These are phyloP conservation scores for Fusarium beomiforme DNA, from an alignment of 2,329 filamentous ascomycete species.

Conservation along the genomic window DNA sequence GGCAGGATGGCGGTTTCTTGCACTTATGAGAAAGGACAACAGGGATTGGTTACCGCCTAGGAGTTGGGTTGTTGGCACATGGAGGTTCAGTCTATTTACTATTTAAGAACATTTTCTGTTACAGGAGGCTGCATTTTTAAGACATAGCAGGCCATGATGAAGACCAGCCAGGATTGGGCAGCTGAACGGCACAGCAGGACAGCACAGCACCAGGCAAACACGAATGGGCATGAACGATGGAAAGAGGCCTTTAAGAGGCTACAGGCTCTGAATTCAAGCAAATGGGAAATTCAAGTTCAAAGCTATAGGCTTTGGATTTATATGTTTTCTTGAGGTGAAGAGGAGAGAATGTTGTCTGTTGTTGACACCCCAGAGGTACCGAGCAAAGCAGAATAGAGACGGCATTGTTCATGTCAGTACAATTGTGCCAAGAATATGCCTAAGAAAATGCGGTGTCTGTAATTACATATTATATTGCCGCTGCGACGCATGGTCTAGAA, in stretches of 20 bases:
- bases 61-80: constrained; percentile 14
- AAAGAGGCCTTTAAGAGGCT: neutral
- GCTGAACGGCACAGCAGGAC: too few relatives aligned
- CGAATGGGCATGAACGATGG: constrained; percentile 24
- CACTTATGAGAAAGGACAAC: constrained; percentile 10
- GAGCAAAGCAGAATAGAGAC: constrained; percentile 22
- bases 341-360: neutral
- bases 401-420: constrained; percentile 17
- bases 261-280: neutral
- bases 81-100: constrained; percentile 25
- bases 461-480: neutral
- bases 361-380: neutral
- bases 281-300: neutral
- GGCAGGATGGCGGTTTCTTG: constrained; percentile 8
- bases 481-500: neutral
- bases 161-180: constrained; percentile 5
- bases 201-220: constrained; percentile 4
- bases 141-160: constrained; percentile 9
- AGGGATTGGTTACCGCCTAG: constrained; percentile 19
- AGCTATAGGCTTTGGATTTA: neutral
- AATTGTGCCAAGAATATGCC: neutral
- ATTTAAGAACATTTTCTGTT: neutral
- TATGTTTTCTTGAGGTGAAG: neutral
- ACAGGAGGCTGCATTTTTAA: constrained; percentile 32
- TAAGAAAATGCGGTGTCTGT: neutral